phyloP scores from a whole-genome alignment of 1,139 yeast genomes.

The Sugiyamaella castrensis region DNA sequence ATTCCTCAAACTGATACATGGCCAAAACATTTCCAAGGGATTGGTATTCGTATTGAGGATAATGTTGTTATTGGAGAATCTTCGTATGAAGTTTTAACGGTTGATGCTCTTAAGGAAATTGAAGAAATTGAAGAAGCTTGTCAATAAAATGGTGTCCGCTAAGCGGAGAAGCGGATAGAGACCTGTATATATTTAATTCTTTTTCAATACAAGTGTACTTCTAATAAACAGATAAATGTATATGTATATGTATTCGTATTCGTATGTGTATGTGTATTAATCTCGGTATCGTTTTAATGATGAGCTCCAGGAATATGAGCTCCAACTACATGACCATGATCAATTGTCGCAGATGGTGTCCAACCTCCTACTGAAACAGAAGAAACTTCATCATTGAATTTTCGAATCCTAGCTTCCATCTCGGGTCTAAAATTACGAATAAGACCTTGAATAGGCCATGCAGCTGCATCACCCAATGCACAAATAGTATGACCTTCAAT shows the following conservation, averaged over 20 bases:
- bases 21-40: conserved; percentile 80
- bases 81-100: conserved; percentile 61
- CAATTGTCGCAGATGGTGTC: conserved; percentile 60
- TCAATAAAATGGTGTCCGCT: conserved; percentile 1
- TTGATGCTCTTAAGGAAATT: conserved; percentile 82
- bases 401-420: conserved; percentile 66
- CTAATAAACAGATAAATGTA: conserved; percentile 1
- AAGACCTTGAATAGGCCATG: conserved; percentile 90
- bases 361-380: conserved; percentile 72
- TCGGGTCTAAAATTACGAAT: conserved; percentile 79
- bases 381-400: conserved; percentile 44
- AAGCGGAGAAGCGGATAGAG: background rate
- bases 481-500: conserved; percentile 89
- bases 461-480: conserved; percentile 90
- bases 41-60: conserved; percentile 95
- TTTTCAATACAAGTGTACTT: background rate
- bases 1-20: conserved; percentile 66
- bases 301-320: conserved; percentile 45
- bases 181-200: background rate
- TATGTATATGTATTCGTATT: background rate
- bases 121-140: conserved; percentile 57
- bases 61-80: conserved; percentile 65
- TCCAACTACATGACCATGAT: conserved; percentile 62
- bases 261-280: background rate
- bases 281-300: conserved; percentile 19